A percentile compares a stretch with the other conserved stretches of the same genome.
Conservation (phyloP, 2,329 filamentous ascomycete species). For the Sporothrix brasiliensis region DNA sequence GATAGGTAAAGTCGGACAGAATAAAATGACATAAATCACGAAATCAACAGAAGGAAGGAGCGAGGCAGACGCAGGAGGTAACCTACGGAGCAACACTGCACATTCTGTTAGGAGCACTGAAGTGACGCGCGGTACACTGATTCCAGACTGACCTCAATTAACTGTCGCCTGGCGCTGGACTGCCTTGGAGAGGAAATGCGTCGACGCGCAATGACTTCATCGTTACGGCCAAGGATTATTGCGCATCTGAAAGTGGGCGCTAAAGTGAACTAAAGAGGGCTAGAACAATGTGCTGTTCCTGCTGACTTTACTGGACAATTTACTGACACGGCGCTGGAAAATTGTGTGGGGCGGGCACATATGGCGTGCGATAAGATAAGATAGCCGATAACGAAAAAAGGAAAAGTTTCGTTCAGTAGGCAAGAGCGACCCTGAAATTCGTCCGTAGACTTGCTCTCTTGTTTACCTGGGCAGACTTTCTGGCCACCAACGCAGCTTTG, state of each 20-base stretch:
- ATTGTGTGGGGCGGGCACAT: background rate
- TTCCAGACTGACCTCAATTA: background rate
- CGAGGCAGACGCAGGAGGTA: conserved; percentile 5
- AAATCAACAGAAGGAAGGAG: background rate
- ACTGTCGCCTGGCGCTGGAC: background rate
- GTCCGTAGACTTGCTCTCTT: background rate
- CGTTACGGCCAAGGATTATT: background rate
- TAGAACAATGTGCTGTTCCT: conserved; percentile 1
- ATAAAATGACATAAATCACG: background rate
- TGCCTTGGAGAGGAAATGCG: background rate
- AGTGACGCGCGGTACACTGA: background rate
- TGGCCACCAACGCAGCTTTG: background rate
- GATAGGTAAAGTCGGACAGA: background rate
- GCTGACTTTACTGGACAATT: background rate
- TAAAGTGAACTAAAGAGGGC: background rate
- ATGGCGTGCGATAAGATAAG: conserved; percentile 29
- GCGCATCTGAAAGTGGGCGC: background rate
- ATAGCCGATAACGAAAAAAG: conserved; percentile 34
- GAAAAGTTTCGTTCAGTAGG: conserved; percentile 1
- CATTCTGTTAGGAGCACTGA: background rate
- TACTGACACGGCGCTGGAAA: background rate
- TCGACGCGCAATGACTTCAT: conserved; percentile 15
- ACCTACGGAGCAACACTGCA: conserved; percentile 7
- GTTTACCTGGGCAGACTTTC: background rate
- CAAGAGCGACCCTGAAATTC: conserved; percentile 22